Percentiles rank a stretch among this genome's conserved stretches.
phyloP scores from a whole-genome alignment of 1,284 basidiomycete species.

The Volvariella volvacea region DNA sequence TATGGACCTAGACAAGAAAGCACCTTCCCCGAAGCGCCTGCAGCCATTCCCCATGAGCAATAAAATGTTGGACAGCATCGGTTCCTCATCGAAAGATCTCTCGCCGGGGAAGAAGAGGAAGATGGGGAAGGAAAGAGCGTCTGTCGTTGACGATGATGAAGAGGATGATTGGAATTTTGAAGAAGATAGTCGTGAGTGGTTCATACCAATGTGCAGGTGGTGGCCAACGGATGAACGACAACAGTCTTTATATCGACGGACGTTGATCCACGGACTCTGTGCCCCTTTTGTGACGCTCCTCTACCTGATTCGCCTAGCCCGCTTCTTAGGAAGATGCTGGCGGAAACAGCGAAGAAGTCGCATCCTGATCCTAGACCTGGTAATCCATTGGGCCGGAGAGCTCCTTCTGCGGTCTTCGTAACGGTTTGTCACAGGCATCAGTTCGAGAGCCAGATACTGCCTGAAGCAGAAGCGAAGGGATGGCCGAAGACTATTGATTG shows the following conservation, averaged over 20 bases:
- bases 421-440: slow-evolving; percentile 69
- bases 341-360: slow-evolving; percentile 43
- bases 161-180: slow-evolving; percentile 3
- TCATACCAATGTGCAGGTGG: neutral
- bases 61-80: slow-evolving; percentile 31
- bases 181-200: slow-evolving; percentile 19
- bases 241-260: slow-evolving; percentile 35
- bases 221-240: slow-evolving; percentile 4
- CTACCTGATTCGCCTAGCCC: slow-evolving; percentile 60
- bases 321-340: slow-evolving; percentile 48
- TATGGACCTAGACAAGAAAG: slow-evolving; percentile 3
- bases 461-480: slow-evolving; percentile 57
- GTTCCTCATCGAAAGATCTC: slow-evolving; percentile 8
- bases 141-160: slow-evolving; percentile 13
- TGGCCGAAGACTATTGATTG: slow-evolving; percentile 75
- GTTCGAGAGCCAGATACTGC: slow-evolving; percentile 65
- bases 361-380: slow-evolving; percentile 52
- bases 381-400: slow-evolving; percentile 65
- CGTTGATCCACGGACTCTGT: slow-evolving; percentile 58
- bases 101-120: slow-evolving; percentile 22
- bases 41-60: slow-evolving; percentile 49
- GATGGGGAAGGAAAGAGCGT: slow-evolving; percentile 14
- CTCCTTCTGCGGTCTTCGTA: slow-evolving; percentile 54
- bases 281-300: slow-evolving; percentile 71
- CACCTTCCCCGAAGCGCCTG: slow-evolving; percentile 3